A percentile compares a stretch with the other conserved stretches of the same genome.
phyloP scores from a whole-genome alignment of 1,284 basidiomycete species.

The Pseudozyma thailandica region DNA sequence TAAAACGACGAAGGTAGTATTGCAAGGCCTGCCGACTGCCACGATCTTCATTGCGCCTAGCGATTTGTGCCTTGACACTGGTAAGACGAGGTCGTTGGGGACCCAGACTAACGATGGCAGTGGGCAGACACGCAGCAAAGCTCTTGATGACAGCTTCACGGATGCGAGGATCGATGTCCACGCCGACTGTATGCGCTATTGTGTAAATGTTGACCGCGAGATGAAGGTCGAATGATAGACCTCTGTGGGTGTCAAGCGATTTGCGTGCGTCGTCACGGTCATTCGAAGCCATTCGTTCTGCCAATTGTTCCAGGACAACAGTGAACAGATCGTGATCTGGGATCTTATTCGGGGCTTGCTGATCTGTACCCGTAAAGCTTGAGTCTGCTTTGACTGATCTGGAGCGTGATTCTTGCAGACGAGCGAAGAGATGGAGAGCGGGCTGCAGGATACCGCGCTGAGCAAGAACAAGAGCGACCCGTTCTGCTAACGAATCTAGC shows the following conservation, averaged over 20 bases:
- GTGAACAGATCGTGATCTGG: constrained; percentile 43
- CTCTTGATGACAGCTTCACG: constrained; percentile 30
- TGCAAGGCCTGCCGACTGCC: constrained; percentile 28
- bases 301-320: constrained; percentile 19
- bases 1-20: constrained; percentile 33
- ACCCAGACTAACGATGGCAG: constrained; percentile 23
- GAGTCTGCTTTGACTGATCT: background rate
- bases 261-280: constrained; percentile 4
- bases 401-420: constrained; percentile 1
- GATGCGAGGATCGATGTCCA: constrained; percentile 24
- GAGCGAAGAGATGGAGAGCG: constrained; percentile 28
- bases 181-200: constrained; percentile 10
- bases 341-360: constrained; percentile 1
- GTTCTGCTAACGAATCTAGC: constrained; percentile 37
- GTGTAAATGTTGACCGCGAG: constrained; percentile 27
- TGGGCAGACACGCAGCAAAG: constrained; percentile 22
- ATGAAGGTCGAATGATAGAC: constrained; percentile 25
- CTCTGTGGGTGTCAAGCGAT: constrained; percentile 20
- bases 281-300: constrained; percentile 18
- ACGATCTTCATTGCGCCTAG: constrained; percentile 26
- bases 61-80: constrained; percentile 20
- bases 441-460: constrained; percentile 38
- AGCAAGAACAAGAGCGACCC: constrained; percentile 37
- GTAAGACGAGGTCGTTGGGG: constrained; percentile 9
- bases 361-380: no score